Evolutionary conservation across 257 asterid species (phyloP).

Genomic region (Euphrasia confusa): DNA sequence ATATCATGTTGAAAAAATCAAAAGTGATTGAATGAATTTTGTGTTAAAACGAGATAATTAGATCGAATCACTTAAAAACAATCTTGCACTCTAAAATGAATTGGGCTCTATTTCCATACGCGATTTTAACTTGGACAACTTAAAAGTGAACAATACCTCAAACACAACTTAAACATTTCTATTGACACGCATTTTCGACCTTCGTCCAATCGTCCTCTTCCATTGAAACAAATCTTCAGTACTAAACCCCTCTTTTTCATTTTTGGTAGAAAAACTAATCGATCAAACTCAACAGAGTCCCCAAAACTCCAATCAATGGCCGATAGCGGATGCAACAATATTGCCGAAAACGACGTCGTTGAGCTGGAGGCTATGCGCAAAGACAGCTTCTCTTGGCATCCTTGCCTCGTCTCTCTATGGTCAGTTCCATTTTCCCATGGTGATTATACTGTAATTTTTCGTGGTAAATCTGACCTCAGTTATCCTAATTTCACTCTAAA

Average conservation of each 20-base stretch:
- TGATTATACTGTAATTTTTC: not conserved
- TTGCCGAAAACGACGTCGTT: constrained; percentile 29
- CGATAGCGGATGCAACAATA: constrained; percentile 23
- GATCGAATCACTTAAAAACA: no score
- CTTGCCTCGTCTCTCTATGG: constrained; percentile 58
- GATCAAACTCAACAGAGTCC: constrained; percentile 1
- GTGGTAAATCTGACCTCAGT: not conserved
- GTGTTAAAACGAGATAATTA: no score
- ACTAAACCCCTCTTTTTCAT: not conserved
- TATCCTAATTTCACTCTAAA: no score
- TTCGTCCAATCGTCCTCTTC: not conserved
- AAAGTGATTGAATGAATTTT: no score
- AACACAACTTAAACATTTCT: not conserved
- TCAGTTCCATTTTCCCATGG: constrained; percentile 12
- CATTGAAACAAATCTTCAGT: constrained; percentile 1
- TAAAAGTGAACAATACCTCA: no score
- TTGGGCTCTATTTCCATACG: no score
- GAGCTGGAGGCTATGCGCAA: constrained; percentile 53
- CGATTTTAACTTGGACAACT: no score
- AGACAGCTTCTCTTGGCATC: constrained; percentile 60
- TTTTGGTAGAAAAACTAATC: not conserved
- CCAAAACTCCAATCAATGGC: constrained; percentile 23
- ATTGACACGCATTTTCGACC: not conserved
- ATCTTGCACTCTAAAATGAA: no score
- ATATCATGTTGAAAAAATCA: no score